phyloP scores from a whole-genome alignment of 2,329 filamentous ascomycete genomes.

The Cladophialophora immunda region DNA sequence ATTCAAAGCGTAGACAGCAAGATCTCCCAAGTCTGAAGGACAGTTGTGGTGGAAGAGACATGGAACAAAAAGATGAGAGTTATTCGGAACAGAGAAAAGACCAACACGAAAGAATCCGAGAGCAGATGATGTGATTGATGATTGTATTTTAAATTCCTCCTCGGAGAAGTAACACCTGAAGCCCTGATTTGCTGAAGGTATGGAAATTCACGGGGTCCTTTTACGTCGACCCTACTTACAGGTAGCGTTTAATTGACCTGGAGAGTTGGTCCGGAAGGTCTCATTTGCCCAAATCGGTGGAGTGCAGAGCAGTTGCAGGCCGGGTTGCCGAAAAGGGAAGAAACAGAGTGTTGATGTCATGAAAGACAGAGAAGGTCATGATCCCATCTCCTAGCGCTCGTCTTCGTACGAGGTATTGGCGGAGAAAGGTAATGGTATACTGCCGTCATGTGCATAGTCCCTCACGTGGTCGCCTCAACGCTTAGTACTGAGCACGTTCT shows the following conservation, averaged over 20 bases:
- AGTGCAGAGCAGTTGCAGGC: background rate
- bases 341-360: background rate
- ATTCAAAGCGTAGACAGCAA: conserved; percentile 46
- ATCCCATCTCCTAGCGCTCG: too few relatives aligned
- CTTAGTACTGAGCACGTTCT: too few relatives aligned
- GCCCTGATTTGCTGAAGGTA: too few relatives aligned
- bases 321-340: background rate
- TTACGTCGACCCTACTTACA: too few relatives aligned
- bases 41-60: conserved; percentile 30
- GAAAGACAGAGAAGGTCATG: background rate
- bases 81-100: conserved; percentile 36
- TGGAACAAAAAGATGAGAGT: conserved; percentile 32
- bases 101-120: background rate
- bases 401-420: too few relatives aligned
- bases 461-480: too few relatives aligned
- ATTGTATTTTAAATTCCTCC: too few relatives aligned
- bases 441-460: too few relatives aligned
- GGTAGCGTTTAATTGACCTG: too few relatives aligned
- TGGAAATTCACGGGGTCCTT: too few relatives aligned
- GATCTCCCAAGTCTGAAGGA: conserved; percentile 32
- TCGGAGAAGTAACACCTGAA: too few relatives aligned
- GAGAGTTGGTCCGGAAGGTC: background rate
- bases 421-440: too few relatives aligned
- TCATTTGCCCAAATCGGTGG: background rate
- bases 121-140: conserved; percentile 6